Evolutionary conservation across 345 rosid genomes (phyloP).

Genomic region (Camelina laxa): DNA sequence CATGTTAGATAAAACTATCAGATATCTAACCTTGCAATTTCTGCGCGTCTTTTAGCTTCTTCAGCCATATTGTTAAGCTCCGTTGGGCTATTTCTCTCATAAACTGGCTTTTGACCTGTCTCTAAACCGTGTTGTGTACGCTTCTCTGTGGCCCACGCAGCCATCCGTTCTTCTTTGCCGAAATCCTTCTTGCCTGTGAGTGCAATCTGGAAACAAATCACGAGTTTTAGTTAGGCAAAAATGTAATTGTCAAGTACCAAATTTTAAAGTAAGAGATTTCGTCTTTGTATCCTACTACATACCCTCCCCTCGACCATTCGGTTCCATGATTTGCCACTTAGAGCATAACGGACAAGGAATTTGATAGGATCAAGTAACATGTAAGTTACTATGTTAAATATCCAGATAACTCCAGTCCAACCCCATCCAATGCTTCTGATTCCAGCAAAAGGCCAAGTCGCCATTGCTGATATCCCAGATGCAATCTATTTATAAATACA

Average conservation of each 20-base stretch:
- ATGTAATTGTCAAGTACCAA: not conserved
- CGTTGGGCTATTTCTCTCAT: conserved; percentile 39
- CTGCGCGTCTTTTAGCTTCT: conserved; percentile 60
- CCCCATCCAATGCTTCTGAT: conserved; percentile 73
- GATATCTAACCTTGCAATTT: conserved; percentile 42
- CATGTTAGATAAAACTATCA: not conserved
- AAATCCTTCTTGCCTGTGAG: conserved; percentile 52
- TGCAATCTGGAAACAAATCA: conserved; percentile 41
- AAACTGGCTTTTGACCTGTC: conserved; percentile 26
- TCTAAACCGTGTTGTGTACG: conserved; percentile 55
- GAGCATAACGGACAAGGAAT: conserved; percentile 69
- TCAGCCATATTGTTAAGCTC: conserved; percentile 56
- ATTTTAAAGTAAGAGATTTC: not conserved
- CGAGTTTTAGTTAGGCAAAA: conserved; percentile 8
- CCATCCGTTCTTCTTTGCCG: conserved; percentile 53
- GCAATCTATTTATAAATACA: conserved; percentile 56
- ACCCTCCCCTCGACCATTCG: conserved; percentile 71
- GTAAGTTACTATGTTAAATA: conserved; percentile 67
- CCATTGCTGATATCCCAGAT: conserved; percentile 62
- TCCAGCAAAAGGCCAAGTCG: conserved; percentile 67
- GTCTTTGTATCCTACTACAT: conserved; percentile 10
- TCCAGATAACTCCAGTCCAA: conserved; percentile 81
- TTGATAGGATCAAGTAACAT: conserved; percentile 88
- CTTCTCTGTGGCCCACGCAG: conserved; percentile 53
- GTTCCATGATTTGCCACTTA: conserved; percentile 81